Evolutionary conservation across 2,329 filamentous ascomycete genomes (phyloP).

Genomic region (Endoconidiophora polonica): DNA sequence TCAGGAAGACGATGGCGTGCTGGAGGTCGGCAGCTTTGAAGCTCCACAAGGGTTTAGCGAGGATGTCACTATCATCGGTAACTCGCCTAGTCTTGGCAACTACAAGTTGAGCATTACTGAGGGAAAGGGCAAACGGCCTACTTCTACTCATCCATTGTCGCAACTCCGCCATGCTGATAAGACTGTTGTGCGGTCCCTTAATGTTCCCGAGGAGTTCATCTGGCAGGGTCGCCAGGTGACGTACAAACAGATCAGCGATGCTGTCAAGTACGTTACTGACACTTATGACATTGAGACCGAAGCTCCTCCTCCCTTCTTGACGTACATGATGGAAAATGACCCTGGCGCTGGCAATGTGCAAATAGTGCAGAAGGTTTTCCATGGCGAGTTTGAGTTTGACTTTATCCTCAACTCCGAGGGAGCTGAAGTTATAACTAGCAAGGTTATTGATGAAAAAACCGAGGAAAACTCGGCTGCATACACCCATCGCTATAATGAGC

Average conservation of each 20-base stretch:
- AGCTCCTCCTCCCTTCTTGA: constrained; percentile 69
- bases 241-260: constrained; percentile 35
- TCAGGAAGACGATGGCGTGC: constrained; percentile 54
- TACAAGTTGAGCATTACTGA: constrained; percentile 66
- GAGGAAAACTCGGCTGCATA: constrained; percentile 50
- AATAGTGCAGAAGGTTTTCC: constrained; percentile 78
- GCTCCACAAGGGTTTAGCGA: constrained; percentile 32
- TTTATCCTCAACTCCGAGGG: constrained; percentile 65
- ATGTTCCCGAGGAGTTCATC: constrained; percentile 47
- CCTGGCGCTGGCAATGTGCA: constrained; percentile 66
- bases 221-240: constrained; percentile 66
- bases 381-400: constrained; percentile 85
- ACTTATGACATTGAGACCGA: constrained; percentile 40
- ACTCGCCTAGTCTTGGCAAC: constrained; percentile 54
- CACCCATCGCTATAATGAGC: constrained; percentile 51
- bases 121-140: constrained; percentile 44
- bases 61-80: constrained; percentile 55
- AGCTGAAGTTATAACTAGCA: constrained; percentile 36
- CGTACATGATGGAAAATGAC: constrained; percentile 60
- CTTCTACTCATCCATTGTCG: constrained; percentile 49
- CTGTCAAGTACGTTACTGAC: constrained; percentile 32
- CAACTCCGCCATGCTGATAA: constrained; percentile 55
- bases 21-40: constrained; percentile 36
- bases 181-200: constrained; percentile 59
- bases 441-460: constrained; percentile 55